phyloP scores from a whole-genome alignment of 2,329 filamentous ascomycete species.

The Teratosphaeria zuluensis region DNA sequence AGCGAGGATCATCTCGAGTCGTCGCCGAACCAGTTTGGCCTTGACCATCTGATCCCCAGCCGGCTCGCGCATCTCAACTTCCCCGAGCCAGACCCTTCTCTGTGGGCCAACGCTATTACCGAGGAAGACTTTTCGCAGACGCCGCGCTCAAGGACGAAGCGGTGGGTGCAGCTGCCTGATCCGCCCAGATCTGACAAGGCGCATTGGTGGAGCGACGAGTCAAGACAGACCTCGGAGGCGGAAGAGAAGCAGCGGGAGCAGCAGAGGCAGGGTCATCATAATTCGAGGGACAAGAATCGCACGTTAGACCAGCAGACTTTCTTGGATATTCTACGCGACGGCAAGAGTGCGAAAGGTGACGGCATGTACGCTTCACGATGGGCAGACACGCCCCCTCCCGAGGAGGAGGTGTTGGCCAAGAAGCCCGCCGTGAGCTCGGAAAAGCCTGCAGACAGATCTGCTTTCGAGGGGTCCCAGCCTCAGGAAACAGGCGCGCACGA shows the following conservation, averaged over 20 bases:
- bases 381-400: constrained; percentile 6
- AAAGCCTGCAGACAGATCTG: background rate
- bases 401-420: background rate
- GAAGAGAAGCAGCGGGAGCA: constrained; percentile 13
- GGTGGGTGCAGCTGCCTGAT: constrained; percentile 24
- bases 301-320: constrained; percentile 43
- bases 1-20: constrained; percentile 20
- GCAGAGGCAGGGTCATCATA: constrained; percentile 27
- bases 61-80: constrained; percentile 16
- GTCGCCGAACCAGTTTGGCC: constrained; percentile 23
- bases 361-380: constrained; percentile 17
- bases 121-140: constrained; percentile 16
- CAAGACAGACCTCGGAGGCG: constrained; percentile 48
- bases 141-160: constrained; percentile 21
- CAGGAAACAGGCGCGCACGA: background rate
- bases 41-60: constrained; percentile 26
- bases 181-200: constrained; percentile 63
- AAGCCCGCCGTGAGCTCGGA: background rate
- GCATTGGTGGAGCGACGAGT: constrained; percentile 77
- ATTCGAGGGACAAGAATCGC: constrained; percentile 32
- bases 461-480: background rate
- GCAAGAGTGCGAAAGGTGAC: constrained; percentile 26
- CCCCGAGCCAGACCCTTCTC: constrained; percentile 7
- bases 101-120: constrained; percentile 5
- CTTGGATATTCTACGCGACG: constrained; percentile 33